Base-by-base conservation (phyloP, 768 basidiomycete species). In the Leucosporidium yakuticum region DNA sequence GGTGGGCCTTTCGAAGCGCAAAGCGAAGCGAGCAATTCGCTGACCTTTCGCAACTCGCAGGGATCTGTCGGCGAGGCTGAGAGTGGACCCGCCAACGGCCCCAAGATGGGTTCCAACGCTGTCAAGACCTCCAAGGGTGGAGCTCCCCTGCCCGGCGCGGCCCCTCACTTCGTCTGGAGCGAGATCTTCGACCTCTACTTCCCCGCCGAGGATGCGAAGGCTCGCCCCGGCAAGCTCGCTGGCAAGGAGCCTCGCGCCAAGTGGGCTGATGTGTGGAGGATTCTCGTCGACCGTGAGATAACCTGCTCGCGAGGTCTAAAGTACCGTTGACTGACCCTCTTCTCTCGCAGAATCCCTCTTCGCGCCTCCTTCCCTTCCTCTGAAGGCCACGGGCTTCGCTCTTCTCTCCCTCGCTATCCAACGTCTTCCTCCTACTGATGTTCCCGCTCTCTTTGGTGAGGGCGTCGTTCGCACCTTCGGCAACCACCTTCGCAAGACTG, bases 401-500 rank as follows among this genome's bases (percentile, higher is more conserved):
- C 84, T 95, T 25, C 90, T 97, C 80, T 85, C 87, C 74, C 88
- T 85, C 70, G 86, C 91, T 12, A 80, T 96, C 51, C 83, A 84
- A 21, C 85, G 86, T 48, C 83, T 90, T 36, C 81, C 83, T 21
- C 78, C 85, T 23, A 79, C 84, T 55, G 87, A 85, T 62, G 82
- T 95, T 74, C 88, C 90, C 0, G 87, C 91, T 83, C 81, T 98
- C 44, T 93, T 99, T 78, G 94, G 90, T 25, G 88, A 88, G 74
- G 93, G 96, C 77, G 90, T 96, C 75, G 93, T 97, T 89, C 87
- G 92, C 48, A 88, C 88, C 48, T 95, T 94, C 91, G 94, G 95
- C 68, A 95, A 95, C 77, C 93, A 98, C 78, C 83, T 99, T 27
- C 89, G 91, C 0, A 87, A 90, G 63, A 44, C 57, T 0, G 36